Evolutionary conservation across 1,284 basidiomycete genomes (phyloP).

Genomic region (Ustilago curta): DNA sequence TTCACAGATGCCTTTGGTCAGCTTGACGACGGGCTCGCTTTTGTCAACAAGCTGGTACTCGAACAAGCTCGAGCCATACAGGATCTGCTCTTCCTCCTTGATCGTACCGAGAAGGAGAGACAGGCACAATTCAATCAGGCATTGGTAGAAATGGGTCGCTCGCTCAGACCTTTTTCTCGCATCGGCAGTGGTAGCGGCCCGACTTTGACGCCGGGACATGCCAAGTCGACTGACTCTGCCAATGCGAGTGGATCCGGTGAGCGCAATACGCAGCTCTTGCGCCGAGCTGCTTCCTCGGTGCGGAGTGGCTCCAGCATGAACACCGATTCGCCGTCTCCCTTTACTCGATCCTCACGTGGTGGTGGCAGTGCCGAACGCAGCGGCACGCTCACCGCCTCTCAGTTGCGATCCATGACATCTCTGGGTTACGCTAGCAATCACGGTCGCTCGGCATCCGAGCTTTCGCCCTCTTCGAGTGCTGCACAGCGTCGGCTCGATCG

Average conservation of each 20-base stretch:
- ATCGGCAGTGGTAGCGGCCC: constrained; percentile 13
- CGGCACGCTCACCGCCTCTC: constrained; percentile 38
- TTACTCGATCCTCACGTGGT: constrained; percentile 13
- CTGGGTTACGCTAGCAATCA: constrained; percentile 36
- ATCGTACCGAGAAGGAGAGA: constrained; percentile 49
- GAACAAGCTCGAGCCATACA: constrained; percentile 49
- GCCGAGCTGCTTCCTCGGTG: constrained; percentile 26
- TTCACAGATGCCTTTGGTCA: constrained; percentile 45
- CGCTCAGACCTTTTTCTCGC: constrained; percentile 39
- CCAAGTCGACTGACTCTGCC: constrained; percentile 1
- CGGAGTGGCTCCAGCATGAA: constrained; percentile 22
- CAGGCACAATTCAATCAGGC: constrained; percentile 47
- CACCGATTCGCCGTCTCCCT: constrained; percentile 23
- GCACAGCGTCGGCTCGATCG: constrained; percentile 33
- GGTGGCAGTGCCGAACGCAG: constrained; percentile 25
- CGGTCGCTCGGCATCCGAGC: constrained; percentile 42
- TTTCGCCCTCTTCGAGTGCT: constrained; percentile 36
- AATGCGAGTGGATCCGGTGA: constrained; percentile 11
- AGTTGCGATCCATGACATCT: constrained; percentile 47
- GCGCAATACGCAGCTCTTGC: constrained; percentile 21
- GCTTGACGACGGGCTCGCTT: constrained; percentile 45
- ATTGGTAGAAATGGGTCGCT: constrained; percentile 41
- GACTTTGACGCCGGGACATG: constrained; percentile 1
- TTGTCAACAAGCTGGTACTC: constrained; percentile 49
- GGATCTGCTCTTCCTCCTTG: constrained; percentile 44